Conservation (phyloP, 768 basidiomycete genomes). For the Suillus tomentosus region DNA sequence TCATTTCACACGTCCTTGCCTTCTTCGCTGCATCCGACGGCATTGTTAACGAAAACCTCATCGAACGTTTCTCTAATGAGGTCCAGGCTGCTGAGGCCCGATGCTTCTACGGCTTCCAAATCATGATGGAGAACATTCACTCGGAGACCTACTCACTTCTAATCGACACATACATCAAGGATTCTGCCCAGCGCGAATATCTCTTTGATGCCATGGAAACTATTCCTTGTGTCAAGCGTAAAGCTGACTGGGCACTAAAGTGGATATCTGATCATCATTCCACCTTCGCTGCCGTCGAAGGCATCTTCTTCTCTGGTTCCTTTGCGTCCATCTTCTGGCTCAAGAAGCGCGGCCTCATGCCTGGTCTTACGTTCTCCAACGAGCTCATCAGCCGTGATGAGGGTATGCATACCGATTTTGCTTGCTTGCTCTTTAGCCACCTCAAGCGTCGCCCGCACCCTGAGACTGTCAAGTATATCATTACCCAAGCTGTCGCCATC, state of each 20-base stretch:
- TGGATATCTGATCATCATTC: constrained; percentile 88
- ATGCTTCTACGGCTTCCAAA: constrained; percentile 97
- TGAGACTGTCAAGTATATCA: constrained; percentile 66
- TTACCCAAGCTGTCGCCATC: constrained; percentile 81
- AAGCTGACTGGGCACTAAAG: constrained; percentile 92
- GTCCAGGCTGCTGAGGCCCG: constrained; percentile 92
- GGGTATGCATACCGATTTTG: constrained; percentile 96
- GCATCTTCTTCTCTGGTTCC: constrained; percentile 94
- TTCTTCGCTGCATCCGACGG: constrained; percentile 97
- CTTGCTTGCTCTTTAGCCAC: constrained; percentile 86
- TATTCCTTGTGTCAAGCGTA: constrained; percentile 88
- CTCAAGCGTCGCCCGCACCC: constrained; percentile 82
- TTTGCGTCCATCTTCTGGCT: constrained; percentile 96
- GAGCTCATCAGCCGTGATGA: constrained; percentile 96
- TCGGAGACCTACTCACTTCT: constrained; percentile 96
- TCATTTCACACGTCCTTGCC: constrained; percentile 90
- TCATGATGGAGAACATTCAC: constrained; percentile 99
- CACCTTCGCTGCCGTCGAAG: constrained; percentile 93
- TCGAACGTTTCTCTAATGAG: constrained; percentile 92
- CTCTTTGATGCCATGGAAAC: constrained; percentile 94
- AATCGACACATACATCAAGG: constrained; percentile 94
- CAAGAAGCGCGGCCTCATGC: constrained; percentile 98
- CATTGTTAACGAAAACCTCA: constrained; percentile 94
- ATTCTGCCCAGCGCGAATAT: constrained; percentile 68
- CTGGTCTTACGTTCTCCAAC: constrained; percentile 94